Conservation (phyloP, 2,329 filamentous ascomycete genomes). For the Stachybotrys elegans region DNA sequence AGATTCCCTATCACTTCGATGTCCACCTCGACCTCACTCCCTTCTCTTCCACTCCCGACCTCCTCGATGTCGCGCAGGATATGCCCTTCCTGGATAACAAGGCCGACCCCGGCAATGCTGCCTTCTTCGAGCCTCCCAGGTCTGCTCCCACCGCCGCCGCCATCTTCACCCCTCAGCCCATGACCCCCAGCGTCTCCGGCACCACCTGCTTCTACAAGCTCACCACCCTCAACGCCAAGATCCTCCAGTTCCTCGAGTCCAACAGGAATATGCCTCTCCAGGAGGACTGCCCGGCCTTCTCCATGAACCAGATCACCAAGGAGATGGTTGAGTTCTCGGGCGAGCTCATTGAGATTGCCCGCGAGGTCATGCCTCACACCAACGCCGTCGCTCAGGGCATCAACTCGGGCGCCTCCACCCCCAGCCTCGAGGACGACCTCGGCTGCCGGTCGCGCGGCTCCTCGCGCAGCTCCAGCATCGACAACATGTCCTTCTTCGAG, state of each 20-base stretch:
- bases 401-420: neutral
- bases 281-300: neutral
- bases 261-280: neutral
- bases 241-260: constrained; percentile 7
- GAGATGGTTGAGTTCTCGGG: constrained; percentile 10
- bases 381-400: neutral
- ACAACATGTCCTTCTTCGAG: neutral
- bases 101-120: neutral
- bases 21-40: neutral
- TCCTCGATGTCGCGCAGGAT: constrained; percentile 5
- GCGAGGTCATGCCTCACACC: constrained; percentile 7
- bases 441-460: neutral
- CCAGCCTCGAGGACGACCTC: constrained; percentile 2
- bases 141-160: too few species aligned
- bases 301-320: constrained; percentile 6
- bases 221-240: constrained; percentile 7
- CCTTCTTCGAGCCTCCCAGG: neutral
- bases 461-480: constrained; percentile 2
- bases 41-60: constrained; percentile 1
- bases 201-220: constrained; percentile 8
- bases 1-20: neutral
- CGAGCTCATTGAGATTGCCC: constrained; percentile 9
- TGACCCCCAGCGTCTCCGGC: neutral
- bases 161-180: neutral
- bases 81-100: constrained; percentile 4